A percentile compares a stretch with the other conserved stretches of the same genome.
Conservation (phyloP, 306 rosid genomes). For the Cicer cuneatum region DNA sequence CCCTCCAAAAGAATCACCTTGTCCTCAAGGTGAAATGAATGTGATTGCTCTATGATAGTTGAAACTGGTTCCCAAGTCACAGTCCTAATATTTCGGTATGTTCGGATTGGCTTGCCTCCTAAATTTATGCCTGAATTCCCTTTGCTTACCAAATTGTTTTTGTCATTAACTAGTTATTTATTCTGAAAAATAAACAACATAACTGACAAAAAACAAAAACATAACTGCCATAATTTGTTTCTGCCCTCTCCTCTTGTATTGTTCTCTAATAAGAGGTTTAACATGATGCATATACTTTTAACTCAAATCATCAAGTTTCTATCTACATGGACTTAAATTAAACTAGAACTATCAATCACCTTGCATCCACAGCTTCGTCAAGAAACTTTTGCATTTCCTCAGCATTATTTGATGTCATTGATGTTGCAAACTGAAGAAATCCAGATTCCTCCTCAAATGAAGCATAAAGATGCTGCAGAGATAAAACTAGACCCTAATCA, state of each 20-base stretch:
- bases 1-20: too few relatives aligned
- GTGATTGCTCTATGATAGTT: too few relatives aligned
- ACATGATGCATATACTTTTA: neutral
- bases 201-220: neutral
- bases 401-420: slow-evolving; percentile 83
- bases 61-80: too few relatives aligned
- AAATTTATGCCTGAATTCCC: too few relatives aligned
- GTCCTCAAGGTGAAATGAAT: too few relatives aligned
- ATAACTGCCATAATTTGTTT: neutral
- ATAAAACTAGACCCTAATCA: slow-evolving; percentile 34
- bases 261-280: neutral
- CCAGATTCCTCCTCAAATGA: slow-evolving; percentile 85
- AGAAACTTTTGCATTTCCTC: slow-evolving; percentile 94
- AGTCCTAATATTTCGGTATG: too few relatives aligned
- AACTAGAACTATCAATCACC: slow-evolving; percentile 52
- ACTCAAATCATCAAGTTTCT: slow-evolving; percentile 17
- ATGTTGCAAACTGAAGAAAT: slow-evolving; percentile 79
- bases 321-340: slow-evolving; percentile 19
- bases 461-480: slow-evolving; percentile 75
- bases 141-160: too few relatives aligned
- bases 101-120: too few relatives aligned
- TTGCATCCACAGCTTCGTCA: slow-evolving; percentile 67
- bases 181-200: neutral
- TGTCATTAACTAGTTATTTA: too few relatives aligned
- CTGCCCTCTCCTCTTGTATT: neutral